Evolutionary conservation across 2,329 filamentous ascomycete species (phyloP).

Genomic region (Westerdykella sp.): DNA sequence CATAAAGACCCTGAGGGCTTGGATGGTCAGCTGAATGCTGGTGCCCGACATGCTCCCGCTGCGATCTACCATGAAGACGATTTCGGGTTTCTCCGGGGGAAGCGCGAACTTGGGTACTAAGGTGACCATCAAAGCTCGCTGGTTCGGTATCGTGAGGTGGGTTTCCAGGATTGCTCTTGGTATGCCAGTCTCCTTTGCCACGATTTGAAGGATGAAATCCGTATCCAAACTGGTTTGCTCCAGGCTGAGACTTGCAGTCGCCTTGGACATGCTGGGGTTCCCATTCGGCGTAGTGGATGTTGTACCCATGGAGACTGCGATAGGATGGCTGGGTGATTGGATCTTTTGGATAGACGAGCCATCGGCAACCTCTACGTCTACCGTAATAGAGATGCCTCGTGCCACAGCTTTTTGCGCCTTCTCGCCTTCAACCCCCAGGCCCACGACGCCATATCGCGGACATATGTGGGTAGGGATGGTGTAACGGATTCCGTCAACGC

Average conservation of each 20-base stretch:
- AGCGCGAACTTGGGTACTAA: constrained; percentile 65
- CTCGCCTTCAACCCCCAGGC: constrained; percentile 1
- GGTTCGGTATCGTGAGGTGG: constrained; percentile 55
- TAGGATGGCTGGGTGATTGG: constrained; percentile 62
- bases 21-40: constrained; percentile 50
- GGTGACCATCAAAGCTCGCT: constrained; percentile 63
- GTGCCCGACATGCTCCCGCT: constrained; percentile 57
- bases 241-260: constrained; percentile 56
- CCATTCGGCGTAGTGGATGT: constrained; percentile 44
- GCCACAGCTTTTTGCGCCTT: constrained; percentile 5
- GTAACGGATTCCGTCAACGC: constrained; percentile 61
- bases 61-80: constrained; percentile 67
- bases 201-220: constrained; percentile 63
- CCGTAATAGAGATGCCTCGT: constrained; percentile 48
- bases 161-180: constrained; percentile 61
- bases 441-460: constrained; percentile 55
- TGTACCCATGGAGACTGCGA: constrained; percentile 58
- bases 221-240: constrained; percentile 50
- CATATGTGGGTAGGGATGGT: constrained; percentile 63
- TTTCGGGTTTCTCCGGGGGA: constrained; percentile 51
- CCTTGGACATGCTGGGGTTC: constrained; percentile 51
- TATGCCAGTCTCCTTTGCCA: constrained; percentile 54
- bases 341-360: constrained; percentile 55
- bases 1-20: constrained; percentile 57
- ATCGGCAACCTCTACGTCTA: constrained; percentile 55